Conservation (phyloP, 2,329 filamentous ascomycete genomes). For the Alternaria ventricosa region DNA sequence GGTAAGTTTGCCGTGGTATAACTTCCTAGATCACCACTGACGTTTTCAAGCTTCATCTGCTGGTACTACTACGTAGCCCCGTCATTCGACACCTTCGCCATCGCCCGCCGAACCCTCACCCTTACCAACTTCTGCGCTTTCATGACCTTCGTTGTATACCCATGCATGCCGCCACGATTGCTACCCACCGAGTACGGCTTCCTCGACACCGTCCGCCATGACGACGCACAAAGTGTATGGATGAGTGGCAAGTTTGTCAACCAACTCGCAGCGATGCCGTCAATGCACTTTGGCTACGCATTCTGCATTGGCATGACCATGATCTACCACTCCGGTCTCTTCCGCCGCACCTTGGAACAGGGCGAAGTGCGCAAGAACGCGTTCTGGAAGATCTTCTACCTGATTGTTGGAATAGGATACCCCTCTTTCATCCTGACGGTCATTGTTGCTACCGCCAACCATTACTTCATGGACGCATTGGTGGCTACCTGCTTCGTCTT, state of each 20-base stretch:
- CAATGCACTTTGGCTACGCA: conserved; percentile 63
- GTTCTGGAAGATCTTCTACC: conserved; percentile 54
- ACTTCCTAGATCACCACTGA: conserved; percentile 17
- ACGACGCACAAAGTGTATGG: conserved; percentile 56
- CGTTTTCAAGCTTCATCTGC: conserved; percentile 61
- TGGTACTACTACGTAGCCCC: conserved; percentile 69
- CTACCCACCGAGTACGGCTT: conserved; percentile 55
- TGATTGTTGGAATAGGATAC: conserved; percentile 59
- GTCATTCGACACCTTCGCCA: conserved; percentile 54
- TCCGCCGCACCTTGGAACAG: conserved; percentile 52
- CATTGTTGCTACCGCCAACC: conserved; percentile 69
- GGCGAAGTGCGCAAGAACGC: conserved; percentile 52
- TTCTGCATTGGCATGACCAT: conserved; percentile 62
- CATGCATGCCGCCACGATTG: conserved; percentile 61
- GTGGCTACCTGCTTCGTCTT: conserved; percentile 58
- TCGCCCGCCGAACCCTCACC: conserved; percentile 55
- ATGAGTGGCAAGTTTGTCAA: conserved; percentile 56
- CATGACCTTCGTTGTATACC: conserved; percentile 59
- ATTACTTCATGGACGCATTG: conserved; percentile 64
- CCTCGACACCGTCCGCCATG: conserved; percentile 56
- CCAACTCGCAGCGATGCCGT: conserved; percentile 55
- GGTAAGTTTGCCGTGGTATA: conserved; percentile 47
- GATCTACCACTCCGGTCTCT: conserved; percentile 59
- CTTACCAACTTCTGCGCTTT: conserved; percentile 63
- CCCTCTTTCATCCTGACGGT: conserved; percentile 61